Base-by-base conservation (phyloP, 176 grass and related monocot genomes). In the Aegilops umbellulata region DNA sequence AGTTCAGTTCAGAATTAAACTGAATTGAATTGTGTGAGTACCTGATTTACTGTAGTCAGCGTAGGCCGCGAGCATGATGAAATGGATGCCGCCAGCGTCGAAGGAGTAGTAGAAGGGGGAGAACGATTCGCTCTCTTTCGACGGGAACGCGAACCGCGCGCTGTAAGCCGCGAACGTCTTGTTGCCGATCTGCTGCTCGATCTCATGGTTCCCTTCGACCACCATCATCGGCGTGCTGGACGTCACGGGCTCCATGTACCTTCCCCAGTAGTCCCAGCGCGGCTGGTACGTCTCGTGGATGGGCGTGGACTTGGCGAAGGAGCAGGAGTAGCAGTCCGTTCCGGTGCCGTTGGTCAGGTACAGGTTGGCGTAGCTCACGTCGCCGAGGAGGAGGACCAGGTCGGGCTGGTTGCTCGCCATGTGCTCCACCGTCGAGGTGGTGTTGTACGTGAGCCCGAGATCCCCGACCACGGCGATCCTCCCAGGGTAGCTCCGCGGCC, bases 261-360 rank as follows among this genome's bases (percentile, higher is more conserved):
- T 91, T 78, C 95, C 95, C 95, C 95, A 97, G 85, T 95, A 97
- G 65, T 97, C 95, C 90, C 95, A 97, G 2, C 95, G 95, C 11
- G 91, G 91, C 65, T 97, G 95, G 64, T 93, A 97, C 7, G 93
- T 94, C 87, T 97, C 93, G 34, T 95, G 95, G 78, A 95, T 91
- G 38, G 92, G 95, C 2, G 91, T 95, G 3, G 88, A 90, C 0
- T 85, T 25, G 42, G 49, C 82, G 79, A 97, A 97, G 4, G 69
- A 22, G 71, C 95, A 95, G 47, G 89, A 91, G 77, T 97, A 97
- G 85, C 92, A 93, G n/a, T 97, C 91, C 1, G 92, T 39, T 0
- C 95, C 95, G 19, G 90, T 95, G 51, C 95, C 95, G 47, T 97
- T 97, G 12, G 90, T 95, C 9, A 95, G 86, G 75, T 97, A 93